Evolutionary conservation across 2,329 filamentous ascomycete species (phyloP), one percentile per base, ranked within the genome.

Genomic region (Xylaria arbuscula): DNA sequence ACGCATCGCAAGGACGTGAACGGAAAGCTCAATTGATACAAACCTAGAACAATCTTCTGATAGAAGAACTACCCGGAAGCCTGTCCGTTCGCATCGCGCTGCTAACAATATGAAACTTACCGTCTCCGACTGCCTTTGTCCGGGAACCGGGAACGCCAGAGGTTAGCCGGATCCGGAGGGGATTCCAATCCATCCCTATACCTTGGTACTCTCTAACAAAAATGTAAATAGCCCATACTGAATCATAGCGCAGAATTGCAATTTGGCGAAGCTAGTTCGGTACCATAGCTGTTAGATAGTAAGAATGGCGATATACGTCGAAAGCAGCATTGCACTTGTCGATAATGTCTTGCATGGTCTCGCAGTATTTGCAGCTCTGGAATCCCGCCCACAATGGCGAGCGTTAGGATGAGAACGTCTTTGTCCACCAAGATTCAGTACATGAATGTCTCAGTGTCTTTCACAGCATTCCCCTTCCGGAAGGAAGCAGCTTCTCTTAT

Each of bases 381-480:
- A 69, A 67, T 70, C 53, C n/a, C 47, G 17, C 47, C 32, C 38
- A 54, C 24, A 57, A 38, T 22, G 47, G 38, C 62, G 24, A 24
- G 24, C n/a, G 4, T 53, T 6, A 40, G 34, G 51, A 72, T 42
- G 66, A 28, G 60, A 62, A 62, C 64, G 62, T 72, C 71, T 68
- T 70, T 68, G 62, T 72, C 28, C 19, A 56, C 22, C 32, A 15
- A 53, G 19, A 28, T 17, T 38, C 2, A 58, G 5, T 38, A 40
- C 2, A 19, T 69, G 67, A 71, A 75, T 75, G 71, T 56, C 70
- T 61, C 54, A 59, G 51, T 34, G 70, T 62, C 72, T 71, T 74
- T 57, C 51, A n/a, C 11, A 36, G 32, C 60, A 68, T 73, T 74
- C 73, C 72, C 66, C 59, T 64, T 67, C 56, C 68, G 64, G 70